phyloP scores from a whole-genome alignment of 371 early-diverging fungal species.

The Syncephalastrum contaminatum region DNA sequence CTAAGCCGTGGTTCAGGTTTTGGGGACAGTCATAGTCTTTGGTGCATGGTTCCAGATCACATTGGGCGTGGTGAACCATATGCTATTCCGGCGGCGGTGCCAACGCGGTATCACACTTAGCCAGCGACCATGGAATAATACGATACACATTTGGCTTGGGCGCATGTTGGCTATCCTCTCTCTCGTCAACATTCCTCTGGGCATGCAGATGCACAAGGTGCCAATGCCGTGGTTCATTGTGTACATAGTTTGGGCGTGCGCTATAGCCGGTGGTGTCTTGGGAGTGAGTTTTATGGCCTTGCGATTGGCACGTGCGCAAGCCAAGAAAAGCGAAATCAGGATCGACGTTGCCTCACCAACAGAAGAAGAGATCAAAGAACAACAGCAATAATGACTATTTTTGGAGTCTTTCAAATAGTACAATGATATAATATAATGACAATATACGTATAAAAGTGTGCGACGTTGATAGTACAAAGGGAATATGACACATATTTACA shows the following conservation, averaged over 20 bases:
- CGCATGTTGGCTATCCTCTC: conserved; percentile 19
- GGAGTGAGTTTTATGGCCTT: too few relatives aligned
- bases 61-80: conserved; percentile 29
- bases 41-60: conserved; percentile 28
- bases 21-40: conserved; percentile 27
- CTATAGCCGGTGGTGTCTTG: neutral
- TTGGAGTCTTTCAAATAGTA: too few relatives aligned
- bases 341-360: too few relatives aligned
- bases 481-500: conserved; percentile 6
- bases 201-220: conserved; percentile 27
- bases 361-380: too few relatives aligned
- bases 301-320: too few relatives aligned
- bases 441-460: too few relatives aligned
- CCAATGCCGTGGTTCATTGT: conserved; percentile 14
- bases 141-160: conserved; percentile 35
- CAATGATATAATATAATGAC: too few relatives aligned
- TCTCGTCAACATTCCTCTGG: conserved; percentile 31
- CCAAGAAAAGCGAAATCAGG: too few relatives aligned
- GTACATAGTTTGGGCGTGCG: conserved; percentile 24
- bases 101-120: conserved; percentile 15
- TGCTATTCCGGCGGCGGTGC: conserved; percentile 22
- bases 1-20: conserved; percentile 11
- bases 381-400: too few relatives aligned
- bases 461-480: too few relatives aligned
- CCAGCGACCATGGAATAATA: conserved; percentile 29